phyloP scores from a whole-genome alignment of 2,329 filamentous ascomycete genomes.

The Exophiala dermatitidis region DNA sequence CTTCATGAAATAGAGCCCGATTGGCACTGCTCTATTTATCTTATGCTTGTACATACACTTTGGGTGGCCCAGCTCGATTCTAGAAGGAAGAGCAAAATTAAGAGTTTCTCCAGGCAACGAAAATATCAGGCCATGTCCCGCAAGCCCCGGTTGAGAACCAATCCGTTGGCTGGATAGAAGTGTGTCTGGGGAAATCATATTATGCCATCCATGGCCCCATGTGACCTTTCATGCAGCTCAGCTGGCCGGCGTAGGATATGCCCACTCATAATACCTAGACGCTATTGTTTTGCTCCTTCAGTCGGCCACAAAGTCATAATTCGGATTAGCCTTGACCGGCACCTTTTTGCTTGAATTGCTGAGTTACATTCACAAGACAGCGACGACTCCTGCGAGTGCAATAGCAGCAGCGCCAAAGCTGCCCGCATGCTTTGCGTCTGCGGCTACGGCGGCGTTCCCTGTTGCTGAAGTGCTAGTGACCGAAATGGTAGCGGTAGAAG shows the following conservation, averaged over 20 bases:
- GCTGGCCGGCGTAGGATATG: no score
- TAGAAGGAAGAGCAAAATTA: not conserved
- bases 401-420: constrained; percentile 34
- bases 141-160: not conserved
- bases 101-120: not conserved
- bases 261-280: no score
- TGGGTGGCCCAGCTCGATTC: not conserved
- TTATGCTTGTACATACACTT: constrained; percentile 1
- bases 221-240: no score
- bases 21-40: not conserved
- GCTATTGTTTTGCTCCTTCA: no score
- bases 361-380: constrained; percentile 32
- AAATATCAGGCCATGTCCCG: not conserved
- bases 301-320: no score
- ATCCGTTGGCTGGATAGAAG: no score
- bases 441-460: constrained; percentile 33
- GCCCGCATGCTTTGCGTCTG: constrained; percentile 28
- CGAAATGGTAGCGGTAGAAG: constrained; percentile 25
- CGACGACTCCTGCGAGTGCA: constrained; percentile 37
- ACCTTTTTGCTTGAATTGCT: not conserved
- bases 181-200: no score
- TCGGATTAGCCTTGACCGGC: no score
- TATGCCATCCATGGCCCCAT: no score
- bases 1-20: not conserved
- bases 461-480: constrained; percentile 28